Evolutionary conservation across 164 flowering plant species (phyloP).

Genomic region (Vitis labrusca): DNA sequence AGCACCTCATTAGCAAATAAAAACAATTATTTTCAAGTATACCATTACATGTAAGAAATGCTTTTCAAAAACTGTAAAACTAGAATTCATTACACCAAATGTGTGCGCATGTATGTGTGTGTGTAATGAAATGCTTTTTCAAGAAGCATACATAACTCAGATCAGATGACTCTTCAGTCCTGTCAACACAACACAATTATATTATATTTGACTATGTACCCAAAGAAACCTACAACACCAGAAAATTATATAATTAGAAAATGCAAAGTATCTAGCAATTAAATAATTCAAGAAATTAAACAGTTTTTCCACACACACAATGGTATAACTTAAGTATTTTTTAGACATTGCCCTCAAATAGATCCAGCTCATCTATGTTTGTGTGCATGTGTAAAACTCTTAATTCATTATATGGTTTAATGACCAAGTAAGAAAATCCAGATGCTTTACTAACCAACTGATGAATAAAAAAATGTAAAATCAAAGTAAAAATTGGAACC

Average conservation of each 20-base stretch:
- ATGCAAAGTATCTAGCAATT: background rate
- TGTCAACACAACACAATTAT: no score
- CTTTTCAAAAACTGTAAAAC: no score
- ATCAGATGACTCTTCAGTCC: no score
- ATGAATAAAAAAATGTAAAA: background rate
- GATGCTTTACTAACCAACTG: background rate
- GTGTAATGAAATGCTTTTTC: no score
- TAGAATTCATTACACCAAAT: no score
- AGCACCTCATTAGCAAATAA: no score
- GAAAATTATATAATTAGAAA: background rate
- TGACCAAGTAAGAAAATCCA: background rate
- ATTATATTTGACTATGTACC: background rate
- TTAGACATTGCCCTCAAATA: background rate
- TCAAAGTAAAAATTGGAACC: slow-evolving; percentile 34
- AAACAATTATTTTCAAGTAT: no score
- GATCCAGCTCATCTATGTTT: background rate
- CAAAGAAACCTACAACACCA: background rate
- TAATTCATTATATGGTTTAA: background rate
- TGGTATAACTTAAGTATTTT: background rate
- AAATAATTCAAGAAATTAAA: background rate
- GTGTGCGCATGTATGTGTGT: no score
- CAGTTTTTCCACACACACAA: background rate
- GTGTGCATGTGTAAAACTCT: background rate
- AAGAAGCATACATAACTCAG: no score
- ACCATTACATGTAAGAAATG: no score